phyloP scores from a whole-genome alignment of 495 filamentous ascomycete species.

The Penicillium daleae region DNA sequence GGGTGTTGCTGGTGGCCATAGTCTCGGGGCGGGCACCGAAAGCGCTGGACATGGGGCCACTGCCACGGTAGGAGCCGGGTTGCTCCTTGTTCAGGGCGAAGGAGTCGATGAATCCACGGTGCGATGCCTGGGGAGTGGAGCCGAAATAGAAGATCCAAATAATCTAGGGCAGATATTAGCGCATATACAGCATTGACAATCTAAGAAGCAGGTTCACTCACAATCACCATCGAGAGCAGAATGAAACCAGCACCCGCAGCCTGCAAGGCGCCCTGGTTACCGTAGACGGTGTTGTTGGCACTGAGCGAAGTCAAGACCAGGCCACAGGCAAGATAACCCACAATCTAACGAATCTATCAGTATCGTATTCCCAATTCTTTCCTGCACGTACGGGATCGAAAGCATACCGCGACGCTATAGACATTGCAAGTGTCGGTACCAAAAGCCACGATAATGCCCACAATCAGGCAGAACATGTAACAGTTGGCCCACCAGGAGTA shows the following conservation, averaged over 20 bases:
- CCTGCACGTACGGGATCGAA: background rate
- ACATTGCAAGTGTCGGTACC: slow-evolving; percentile 80
- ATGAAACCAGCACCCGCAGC: slow-evolving; percentile 93
- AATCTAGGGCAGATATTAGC: slow-evolving; percentile 61
- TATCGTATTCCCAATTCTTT: background rate
- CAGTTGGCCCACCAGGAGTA: slow-evolving; percentile 89
- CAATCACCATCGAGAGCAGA: slow-evolving; percentile 91
- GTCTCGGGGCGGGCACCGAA: slow-evolving; percentile 74
- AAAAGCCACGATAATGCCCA: slow-evolving; percentile 78
- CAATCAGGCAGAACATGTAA: slow-evolving; percentile 81
- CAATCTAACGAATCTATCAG: slow-evolving; percentile 57
- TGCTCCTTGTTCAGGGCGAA: slow-evolving; percentile 92
- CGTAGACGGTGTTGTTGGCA: slow-evolving; percentile 81
- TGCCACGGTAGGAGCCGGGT: slow-evolving; percentile 66
- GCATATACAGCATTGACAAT: background rate
- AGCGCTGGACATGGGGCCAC: slow-evolving; percentile 52
- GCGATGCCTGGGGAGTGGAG: slow-evolving; percentile 83
- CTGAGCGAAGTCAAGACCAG: slow-evolving; percentile 83
- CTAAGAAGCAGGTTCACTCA: slow-evolving; percentile 47
- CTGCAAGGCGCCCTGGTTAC: slow-evolving; percentile 68
- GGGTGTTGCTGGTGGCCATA: slow-evolving; percentile 72
- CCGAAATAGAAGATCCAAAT: slow-evolving; percentile 99
- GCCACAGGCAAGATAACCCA: slow-evolving; percentile 81
- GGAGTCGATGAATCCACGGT: slow-evolving; percentile 91
- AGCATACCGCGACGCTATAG: slow-evolving; percentile 83